phyloP scores from a whole-genome alignment of 352 stramenopile genomes.

The Phytopythium kandeliae region DNA sequence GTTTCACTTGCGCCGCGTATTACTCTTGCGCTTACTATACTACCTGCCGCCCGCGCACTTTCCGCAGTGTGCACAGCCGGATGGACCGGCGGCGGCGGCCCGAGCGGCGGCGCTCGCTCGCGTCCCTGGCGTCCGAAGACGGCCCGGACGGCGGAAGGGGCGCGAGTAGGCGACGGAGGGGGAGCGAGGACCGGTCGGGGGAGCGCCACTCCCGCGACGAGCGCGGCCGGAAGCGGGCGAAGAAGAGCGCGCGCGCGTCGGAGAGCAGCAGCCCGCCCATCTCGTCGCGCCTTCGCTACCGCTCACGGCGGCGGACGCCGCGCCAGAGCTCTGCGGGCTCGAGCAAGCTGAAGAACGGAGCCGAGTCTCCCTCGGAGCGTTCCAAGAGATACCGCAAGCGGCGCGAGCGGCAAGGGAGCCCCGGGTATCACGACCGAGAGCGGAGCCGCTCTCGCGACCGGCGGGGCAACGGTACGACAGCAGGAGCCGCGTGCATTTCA shows the following conservation, averaged over 20 bases:
- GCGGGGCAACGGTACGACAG: not conserved
- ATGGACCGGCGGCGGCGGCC: constrained; percentile 4
- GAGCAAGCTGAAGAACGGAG: not conserved
- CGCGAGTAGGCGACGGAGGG: not conserved
- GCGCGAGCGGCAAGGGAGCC: constrained; percentile 3
- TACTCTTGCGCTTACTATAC: constrained; percentile 7
- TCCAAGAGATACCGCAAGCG: constrained; percentile 6
- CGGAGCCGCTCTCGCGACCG: constrained; percentile 4
- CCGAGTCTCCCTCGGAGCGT: constrained; percentile 1
- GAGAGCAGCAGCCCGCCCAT: constrained; percentile 4
- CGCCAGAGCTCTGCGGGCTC: not conserved
- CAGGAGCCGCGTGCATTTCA: not conserved
- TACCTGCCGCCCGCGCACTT: too few species aligned
- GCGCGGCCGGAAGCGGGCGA: not conserved
- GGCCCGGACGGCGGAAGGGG: not conserved
- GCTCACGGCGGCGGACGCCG: constrained; percentile 1
- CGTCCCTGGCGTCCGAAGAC: not conserved
- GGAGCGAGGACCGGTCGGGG: not conserved
- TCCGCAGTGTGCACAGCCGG: not conserved
- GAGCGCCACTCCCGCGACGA: constrained; percentile 2
- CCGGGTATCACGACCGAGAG: not conserved
- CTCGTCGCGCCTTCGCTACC: constrained; percentile 3
- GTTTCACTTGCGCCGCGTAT: not conserved
- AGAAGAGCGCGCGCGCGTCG: constrained; percentile 4
- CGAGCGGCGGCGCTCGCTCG: not conserved